Conservation (phyloP, 352 stramenopile genomes). For the Phytophthora aleatoria region DNA sequence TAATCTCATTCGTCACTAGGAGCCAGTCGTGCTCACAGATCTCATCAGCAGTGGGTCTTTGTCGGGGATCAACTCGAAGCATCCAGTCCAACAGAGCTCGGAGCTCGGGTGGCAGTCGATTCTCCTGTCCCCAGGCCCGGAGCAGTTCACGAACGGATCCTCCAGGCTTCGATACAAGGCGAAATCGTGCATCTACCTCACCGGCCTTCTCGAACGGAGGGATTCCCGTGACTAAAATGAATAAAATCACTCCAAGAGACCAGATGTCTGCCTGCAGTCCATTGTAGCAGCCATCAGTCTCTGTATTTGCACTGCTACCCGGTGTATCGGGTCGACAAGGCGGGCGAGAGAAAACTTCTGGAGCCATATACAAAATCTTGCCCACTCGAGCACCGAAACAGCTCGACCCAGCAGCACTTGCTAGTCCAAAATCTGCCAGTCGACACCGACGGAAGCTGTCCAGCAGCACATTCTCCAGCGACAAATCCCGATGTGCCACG, state of each 20-base stretch:
- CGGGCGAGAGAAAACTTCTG: conserved; percentile 48
- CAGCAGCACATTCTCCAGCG: conserved; percentile 70
- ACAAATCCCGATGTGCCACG: conserved; percentile 71
- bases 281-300: conserved; percentile 37
- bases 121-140: conserved; percentile 44
- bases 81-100: conserved; percentile 44
- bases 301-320: conserved; percentile 4
- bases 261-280: conserved; percentile 62
- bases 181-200: conserved; percentile 60
- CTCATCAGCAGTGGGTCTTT: conserved; percentile 42
- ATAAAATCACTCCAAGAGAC: conserved; percentile 70
- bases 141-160: conserved; percentile 45
- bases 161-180: conserved; percentile 37
- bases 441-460: conserved; percentile 49
- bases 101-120: conserved; percentile 35
- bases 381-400: conserved; percentile 50
- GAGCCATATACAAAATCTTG: conserved; percentile 73
- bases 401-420: conserved; percentile 38
- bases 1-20: neutral
- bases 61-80: conserved; percentile 38
- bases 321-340: conserved; percentile 3
- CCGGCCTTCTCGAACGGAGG: conserved; percentile 52
- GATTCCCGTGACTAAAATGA: conserved; percentile 60
- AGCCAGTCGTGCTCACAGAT: conserved; percentile 55
- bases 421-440: conserved; percentile 62